Evolutionary conservation across 164 flowering plant species (phyloP), one percentile per base, ranked within the genome.

Genomic region (Tinospora cordifolia): DNA sequence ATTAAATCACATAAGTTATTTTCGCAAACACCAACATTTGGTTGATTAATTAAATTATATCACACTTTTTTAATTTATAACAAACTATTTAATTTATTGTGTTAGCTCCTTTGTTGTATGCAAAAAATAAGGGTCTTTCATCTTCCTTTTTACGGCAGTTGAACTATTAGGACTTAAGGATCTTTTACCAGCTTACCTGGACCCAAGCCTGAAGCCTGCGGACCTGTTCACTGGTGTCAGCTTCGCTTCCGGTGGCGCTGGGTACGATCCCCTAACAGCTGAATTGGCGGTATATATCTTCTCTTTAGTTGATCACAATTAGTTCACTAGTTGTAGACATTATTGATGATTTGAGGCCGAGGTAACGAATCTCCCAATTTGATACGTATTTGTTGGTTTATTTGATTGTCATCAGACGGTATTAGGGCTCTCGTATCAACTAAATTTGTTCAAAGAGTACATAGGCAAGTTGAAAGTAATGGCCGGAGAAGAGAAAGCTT

Each of bases 221-320:
- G 98, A 92, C 58, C 75, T 90, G 3, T 71, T 79, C 73, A 86
- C 84, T 0, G 96, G 98, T 46, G 93, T 88, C 25, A 88, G 92
- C 69, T 90, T 92, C 57, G 96, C 98, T 19, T 92, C 96, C 0
- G 98, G 89, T 4, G 89, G 82, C 10, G 68, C 88, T 3, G 98
- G 98, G 22, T 87, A 65, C 62, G 98, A 92, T 65, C 81, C 83
- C 6, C 77, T 80, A 46, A 69, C 71, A 11, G 15, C 63, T 34
- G 26, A 58, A 69, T 0, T 69, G 21, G 36, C 51, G 71, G 71
- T 69, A 57, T 22, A 51, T 8, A 8, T 41, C 0, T n/a, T 51
- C 19, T 22, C n/a, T 17, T 51, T 15, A 17, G n/a, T 51, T 51
- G 0, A 51, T n/a, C n/a, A n/a, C n/a, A n/a, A n/a, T n/a, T n/a